Evolutionary conservation across 805 yeast species (phyloP), one percentile per base, ranked within the genome.

Genomic region (Saccharomyces jurei): DNA sequence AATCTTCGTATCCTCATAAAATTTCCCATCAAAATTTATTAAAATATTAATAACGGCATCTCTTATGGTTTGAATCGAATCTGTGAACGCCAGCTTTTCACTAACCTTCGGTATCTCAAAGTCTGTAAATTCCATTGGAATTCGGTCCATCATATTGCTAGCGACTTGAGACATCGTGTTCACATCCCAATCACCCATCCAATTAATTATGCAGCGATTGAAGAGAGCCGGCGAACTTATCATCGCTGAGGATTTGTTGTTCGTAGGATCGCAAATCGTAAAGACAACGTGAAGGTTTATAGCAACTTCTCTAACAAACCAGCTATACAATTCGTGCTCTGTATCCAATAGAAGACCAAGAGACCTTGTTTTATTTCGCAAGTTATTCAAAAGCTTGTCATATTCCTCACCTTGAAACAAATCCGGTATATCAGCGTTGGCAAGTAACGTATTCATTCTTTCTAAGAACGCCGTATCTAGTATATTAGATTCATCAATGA

Each of bases 391-490:
- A 54, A 91, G 70, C 1, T 74, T 55, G 0, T 71, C 71, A 51
- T 74, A 77, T 8, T 87, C 91, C 9, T 88, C 95, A 0, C 83
- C 90, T 54, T 81, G 87, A 67, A 89, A 92, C 13, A 92, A 71
- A 3, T 96, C 97, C 0, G 97, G 97, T 41, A 90, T 78, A 63
- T 92, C 97, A 0, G 96, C 87, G 68, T 92, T 92, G 0, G 97
- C 97, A 41, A 92, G 75, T n/a, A 92, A 72, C 0, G 96, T 88
- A 62, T 92, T 92, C 94, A 92, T 89, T 57, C 96, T 74, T 68
- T 92, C 98, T 30, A 92, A 70, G 63, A 91, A 92, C 0, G 94
- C 75, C 0, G 95, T 76, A 32, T 88, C 91, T 46, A 83, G 61
- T 51, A 90, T 81, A 29, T 84, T 81, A 0, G 95, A 82, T 61